Evolutionary conservation across 2,329 filamentous ascomycete genomes (phyloP).

Genomic region (Torrubiellomyces zombiae): DNA sequence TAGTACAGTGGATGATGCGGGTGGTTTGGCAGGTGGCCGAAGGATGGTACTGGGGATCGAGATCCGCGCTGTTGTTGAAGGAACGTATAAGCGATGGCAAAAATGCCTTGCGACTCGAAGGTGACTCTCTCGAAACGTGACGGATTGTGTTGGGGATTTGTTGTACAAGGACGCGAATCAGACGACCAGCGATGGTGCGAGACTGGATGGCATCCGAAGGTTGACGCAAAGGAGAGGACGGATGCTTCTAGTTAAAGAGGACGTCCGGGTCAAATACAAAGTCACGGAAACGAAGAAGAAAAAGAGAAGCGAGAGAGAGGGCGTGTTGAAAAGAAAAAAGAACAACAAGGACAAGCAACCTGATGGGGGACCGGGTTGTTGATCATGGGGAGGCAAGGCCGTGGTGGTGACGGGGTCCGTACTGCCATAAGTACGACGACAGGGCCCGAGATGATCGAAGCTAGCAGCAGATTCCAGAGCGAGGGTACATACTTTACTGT

Average conservation of each 20-base stretch:
- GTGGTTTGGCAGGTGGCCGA: too few species aligned
- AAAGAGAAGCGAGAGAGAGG: conserved; percentile 32
- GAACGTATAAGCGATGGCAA: too few species aligned
- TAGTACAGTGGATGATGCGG: too few species aligned
- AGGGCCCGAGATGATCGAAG: conserved; percentile 22
- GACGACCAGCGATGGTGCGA: too few species aligned
- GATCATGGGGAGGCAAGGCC: conserved; percentile 26
- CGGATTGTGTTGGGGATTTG: too few species aligned
- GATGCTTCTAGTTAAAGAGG: conserved; percentile 22
- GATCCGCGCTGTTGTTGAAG: too few species aligned
- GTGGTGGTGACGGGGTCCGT: conserved; percentile 25
- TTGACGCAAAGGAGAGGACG: conserved; percentile 25
- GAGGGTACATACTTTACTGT: conserved; percentile 5
- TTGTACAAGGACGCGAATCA: too few species aligned
- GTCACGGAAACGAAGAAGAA: conserved; percentile 22
- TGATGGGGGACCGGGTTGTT: conserved; percentile 29
- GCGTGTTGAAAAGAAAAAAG: conserved; percentile 24
- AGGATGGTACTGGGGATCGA: too few species aligned
- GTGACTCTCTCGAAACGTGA: too few species aligned
- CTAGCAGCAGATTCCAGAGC: conserved; percentile 7
- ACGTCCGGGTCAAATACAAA: conserved; percentile 16
- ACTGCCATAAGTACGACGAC: conserved; percentile 31
- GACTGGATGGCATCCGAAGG: too few species aligned
- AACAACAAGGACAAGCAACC: conserved; percentile 22
- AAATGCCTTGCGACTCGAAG: too few species aligned